Evolutionary conservation across 345 rosid genomes (phyloP).

Genomic region (Reutealis trisperma): DNA sequence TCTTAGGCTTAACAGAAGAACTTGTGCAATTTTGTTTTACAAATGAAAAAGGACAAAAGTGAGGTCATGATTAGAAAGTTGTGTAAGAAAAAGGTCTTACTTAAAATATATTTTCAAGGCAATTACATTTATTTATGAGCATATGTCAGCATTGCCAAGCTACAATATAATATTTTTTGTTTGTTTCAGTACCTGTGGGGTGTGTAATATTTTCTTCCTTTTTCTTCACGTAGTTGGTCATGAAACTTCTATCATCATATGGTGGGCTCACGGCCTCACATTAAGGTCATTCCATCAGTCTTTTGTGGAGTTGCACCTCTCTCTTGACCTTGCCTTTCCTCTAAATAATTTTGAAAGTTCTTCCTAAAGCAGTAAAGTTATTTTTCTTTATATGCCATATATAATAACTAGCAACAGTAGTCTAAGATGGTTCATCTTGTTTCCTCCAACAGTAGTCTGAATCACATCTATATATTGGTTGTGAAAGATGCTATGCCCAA

Average conservation of each 20-base stretch:
- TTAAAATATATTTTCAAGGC: neutral
- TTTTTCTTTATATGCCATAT: neutral
- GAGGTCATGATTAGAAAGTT: neutral
- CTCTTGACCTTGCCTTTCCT: neutral
- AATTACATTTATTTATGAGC: neutral
- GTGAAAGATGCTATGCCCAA: slow-evolving; percentile 8
- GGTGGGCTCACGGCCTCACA: neutral
- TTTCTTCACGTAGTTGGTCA: no score
- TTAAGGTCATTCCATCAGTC: neutral
- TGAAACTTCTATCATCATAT: neutral
- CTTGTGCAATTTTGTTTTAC: neutral
- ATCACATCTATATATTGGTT: neutral
- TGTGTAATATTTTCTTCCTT: no score
- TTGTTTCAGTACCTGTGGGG: no score
- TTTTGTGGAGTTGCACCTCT: no score
- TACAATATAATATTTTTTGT: neutral
- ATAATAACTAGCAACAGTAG: no score
- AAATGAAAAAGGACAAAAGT: neutral
- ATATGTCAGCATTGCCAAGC: neutral
- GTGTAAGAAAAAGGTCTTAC: neutral
- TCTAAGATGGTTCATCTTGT: no score
- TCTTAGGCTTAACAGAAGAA: slow-evolving; percentile 2
- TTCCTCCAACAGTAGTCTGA: no score
- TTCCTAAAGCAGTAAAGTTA: neutral
- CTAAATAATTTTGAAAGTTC: neutral